A percentile compares a stretch with the other conserved stretches of the same genome.
Conservation (phyloP, 345 rosid genomes). For the Fremontodendron californicum region DNA sequence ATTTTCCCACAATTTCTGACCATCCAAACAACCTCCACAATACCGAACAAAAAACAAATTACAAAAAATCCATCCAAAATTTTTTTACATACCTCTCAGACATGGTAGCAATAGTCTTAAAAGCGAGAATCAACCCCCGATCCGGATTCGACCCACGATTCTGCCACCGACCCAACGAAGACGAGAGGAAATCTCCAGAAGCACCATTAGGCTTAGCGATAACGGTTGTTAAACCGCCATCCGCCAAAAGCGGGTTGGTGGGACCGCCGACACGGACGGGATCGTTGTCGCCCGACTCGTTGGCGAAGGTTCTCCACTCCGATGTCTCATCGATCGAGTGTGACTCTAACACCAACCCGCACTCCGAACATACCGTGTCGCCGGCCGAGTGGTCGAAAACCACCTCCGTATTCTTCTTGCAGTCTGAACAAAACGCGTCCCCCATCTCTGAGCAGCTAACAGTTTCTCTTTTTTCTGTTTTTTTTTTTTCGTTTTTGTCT, state of each 20-base stretch:
- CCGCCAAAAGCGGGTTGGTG: slow-evolving; percentile 78
- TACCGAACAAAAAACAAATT: not conserved
- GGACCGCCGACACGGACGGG: slow-evolving; percentile 99
- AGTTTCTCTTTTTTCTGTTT: not conserved
- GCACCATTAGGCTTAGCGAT: slow-evolving; percentile 95
- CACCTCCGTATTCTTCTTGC: slow-evolving; percentile 86
- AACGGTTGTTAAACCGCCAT: slow-evolving; percentile 89
- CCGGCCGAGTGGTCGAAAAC: slow-evolving; percentile 98
- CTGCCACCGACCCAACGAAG: slow-evolving; percentile 96
- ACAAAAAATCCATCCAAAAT: not conserved
- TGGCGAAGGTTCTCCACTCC: slow-evolving; percentile 98
- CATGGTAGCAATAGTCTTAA: slow-evolving; percentile 94
- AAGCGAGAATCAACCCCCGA: slow-evolving; percentile 84
- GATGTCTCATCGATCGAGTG: slow-evolving; percentile 98
- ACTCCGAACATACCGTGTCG: slow-evolving; percentile 96
- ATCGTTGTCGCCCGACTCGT: slow-evolving; percentile 86
- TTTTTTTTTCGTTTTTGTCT: not conserved
- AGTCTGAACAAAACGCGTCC: slow-evolving; percentile 87
- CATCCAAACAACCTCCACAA: slow-evolving; percentile 3
- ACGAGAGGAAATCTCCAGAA: slow-evolving; percentile 86
- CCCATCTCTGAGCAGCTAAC: slow-evolving; percentile 34
- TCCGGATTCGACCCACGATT: slow-evolving; percentile 92
- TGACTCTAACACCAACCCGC: slow-evolving; percentile 91
- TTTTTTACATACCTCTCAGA: slow-evolving; percentile 60
- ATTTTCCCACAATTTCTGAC: not conserved